These are phyloP conservation scores for Ophiocordyceps camponoti-saundersi DNA, from an alignment of 2,329 filamentous ascomycete genomes.

Conservation along the genomic window DNA sequence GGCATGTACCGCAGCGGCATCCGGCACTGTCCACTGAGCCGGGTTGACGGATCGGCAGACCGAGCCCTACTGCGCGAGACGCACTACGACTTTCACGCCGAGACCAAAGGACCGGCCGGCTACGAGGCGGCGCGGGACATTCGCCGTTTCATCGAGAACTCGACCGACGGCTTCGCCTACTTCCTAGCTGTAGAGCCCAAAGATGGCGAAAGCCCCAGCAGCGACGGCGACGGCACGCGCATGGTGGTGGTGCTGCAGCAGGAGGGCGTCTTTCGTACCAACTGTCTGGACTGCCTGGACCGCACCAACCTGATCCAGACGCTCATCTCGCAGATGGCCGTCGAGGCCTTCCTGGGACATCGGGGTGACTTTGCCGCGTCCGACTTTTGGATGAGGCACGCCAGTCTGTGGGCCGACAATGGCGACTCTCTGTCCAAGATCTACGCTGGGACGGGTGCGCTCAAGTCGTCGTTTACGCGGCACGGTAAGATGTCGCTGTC, in stretches of 20 bases:
- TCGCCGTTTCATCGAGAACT: slow-evolving; percentile 57
- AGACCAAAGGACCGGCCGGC: slow-evolving; percentile 70
- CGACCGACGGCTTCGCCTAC: slow-evolving; percentile 81
- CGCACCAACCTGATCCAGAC: slow-evolving; percentile 93
- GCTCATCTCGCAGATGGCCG: slow-evolving; percentile 83
- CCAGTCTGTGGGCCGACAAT: slow-evolving; percentile 91
- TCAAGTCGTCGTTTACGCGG: slow-evolving; percentile 90
- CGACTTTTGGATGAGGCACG: slow-evolving; percentile 87
- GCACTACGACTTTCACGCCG: slow-evolving; percentile 92
- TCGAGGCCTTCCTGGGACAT: slow-evolving; percentile 69
- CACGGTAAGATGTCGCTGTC: slow-evolving; percentile 91
- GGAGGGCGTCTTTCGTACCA: slow-evolving; percentile 88
- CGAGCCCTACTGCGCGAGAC: slow-evolving; percentile 65
- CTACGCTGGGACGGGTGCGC: slow-evolving; percentile 86
- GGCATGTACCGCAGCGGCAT: slow-evolving; percentile 66
- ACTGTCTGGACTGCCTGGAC: slow-evolving; percentile 91
- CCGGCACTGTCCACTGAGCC: slow-evolving; percentile 53
- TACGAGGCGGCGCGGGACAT: slow-evolving; percentile 88
- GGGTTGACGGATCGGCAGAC: slow-evolving; percentile 38
- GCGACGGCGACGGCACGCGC: slow-evolving; percentile 16
- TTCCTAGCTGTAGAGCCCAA: slow-evolving; percentile 63
- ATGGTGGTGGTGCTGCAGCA: slow-evolving; percentile 68
- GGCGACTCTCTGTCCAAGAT: slow-evolving; percentile 88
- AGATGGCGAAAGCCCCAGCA: slow-evolving; percentile 25
- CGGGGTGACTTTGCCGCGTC: slow-evolving; percentile 49